phyloP scores from a whole-genome alignment of 352 stramenopile species.

The Phytopythium sindhum region DNA sequence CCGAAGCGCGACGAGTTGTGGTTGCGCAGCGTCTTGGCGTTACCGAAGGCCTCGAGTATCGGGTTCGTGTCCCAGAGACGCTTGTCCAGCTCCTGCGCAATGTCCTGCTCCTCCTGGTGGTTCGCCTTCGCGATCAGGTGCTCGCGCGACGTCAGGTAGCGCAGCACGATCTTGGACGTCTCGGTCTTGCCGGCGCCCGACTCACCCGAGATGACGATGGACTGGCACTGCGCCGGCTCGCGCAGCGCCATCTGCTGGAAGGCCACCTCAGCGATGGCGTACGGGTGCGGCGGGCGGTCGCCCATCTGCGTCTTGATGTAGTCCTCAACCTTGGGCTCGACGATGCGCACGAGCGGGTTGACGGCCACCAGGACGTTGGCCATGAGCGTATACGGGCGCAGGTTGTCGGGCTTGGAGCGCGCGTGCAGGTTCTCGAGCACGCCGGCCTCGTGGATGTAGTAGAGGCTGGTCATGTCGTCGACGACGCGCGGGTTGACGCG shows the following conservation, averaged over 20 bases:
- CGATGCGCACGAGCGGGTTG: slow-evolving; percentile 77
- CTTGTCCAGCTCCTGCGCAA: slow-evolving; percentile 82
- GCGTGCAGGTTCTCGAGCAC: slow-evolving; percentile 81
- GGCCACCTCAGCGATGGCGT: slow-evolving; percentile 82
- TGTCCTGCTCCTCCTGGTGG: slow-evolving; percentile 41
- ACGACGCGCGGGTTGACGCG: slow-evolving; percentile 83
- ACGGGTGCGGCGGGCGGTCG: slow-evolving; percentile 77
- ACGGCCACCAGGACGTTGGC: slow-evolving; percentile 87
- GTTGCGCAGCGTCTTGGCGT: slow-evolving; percentile 87
- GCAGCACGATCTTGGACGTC: slow-evolving; percentile 87
- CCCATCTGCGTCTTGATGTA: slow-evolving; percentile 89
- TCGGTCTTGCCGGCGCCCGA: slow-evolving; percentile 87
- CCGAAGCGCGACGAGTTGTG: slow-evolving; percentile 87
- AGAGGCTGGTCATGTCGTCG: slow-evolving; percentile 86
- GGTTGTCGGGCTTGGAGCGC: slow-evolving; percentile 66
- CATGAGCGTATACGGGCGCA: slow-evolving; percentile 87
- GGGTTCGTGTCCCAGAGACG: slow-evolving; percentile 87
- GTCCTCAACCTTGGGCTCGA: slow-evolving; percentile 82
- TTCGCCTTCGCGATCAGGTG: slow-evolving; percentile 51
- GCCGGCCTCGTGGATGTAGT: slow-evolving; percentile 88
- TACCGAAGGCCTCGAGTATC: slow-evolving; percentile 86
- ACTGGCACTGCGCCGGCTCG: slow-evolving; percentile 78
- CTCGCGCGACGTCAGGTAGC: slow-evolving; percentile 82
- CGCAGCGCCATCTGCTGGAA: slow-evolving; percentile 88
- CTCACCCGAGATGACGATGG: slow-evolving; percentile 87